Evolutionary conservation across 1,139 yeast genomes (phyloP).

Genomic region (Kodamaea ohmeri): DNA sequence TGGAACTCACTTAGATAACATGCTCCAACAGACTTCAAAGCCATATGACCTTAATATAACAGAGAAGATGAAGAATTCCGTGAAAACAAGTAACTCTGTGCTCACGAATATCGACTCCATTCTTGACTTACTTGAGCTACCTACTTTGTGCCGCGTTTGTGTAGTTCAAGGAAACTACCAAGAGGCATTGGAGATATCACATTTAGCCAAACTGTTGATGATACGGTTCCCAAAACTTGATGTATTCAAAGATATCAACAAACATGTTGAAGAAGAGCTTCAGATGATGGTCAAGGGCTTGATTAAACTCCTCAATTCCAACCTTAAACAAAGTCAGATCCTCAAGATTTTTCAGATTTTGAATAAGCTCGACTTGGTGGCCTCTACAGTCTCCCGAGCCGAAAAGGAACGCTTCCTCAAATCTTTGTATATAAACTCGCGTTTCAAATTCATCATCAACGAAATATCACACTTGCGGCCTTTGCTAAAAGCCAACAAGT

Average conservation of each 20-base stretch:
- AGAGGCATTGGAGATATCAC: constrained; percentile 79
- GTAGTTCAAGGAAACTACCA: constrained; percentile 84
- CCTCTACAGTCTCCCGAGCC: constrained; percentile 12
- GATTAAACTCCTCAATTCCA: constrained; percentile 66
- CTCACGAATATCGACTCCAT: constrained; percentile 67
- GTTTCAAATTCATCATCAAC: constrained; percentile 56
- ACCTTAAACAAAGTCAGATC: constrained; percentile 71
- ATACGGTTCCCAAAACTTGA: constrained; percentile 65
- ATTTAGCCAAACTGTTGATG: constrained; percentile 63
- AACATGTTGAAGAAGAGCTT: constrained; percentile 56
- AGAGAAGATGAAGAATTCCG: constrained; percentile 24
- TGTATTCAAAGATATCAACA: constrained; percentile 54
- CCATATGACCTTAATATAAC: constrained; percentile 15
- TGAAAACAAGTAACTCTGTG: constrained; percentile 34
- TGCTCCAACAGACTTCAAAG: constrained; percentile 16
- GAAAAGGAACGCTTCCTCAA: constrained; percentile 32
- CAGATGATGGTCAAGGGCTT: constrained; percentile 65
- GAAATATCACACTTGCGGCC: constrained; percentile 61
- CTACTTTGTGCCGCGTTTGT: constrained; percentile 79
- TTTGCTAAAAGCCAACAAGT: constrained; percentile 48
- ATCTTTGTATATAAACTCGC: constrained; percentile 50
- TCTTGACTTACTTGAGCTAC: constrained; percentile 78
- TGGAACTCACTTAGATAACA: constrained; percentile 21
- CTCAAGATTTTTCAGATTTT: constrained; percentile 77
- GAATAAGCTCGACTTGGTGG: constrained; percentile 51